Base-by-base conservation (phyloP, 768 basidiomycete genomes). In the Pisolithus albus region DNA sequence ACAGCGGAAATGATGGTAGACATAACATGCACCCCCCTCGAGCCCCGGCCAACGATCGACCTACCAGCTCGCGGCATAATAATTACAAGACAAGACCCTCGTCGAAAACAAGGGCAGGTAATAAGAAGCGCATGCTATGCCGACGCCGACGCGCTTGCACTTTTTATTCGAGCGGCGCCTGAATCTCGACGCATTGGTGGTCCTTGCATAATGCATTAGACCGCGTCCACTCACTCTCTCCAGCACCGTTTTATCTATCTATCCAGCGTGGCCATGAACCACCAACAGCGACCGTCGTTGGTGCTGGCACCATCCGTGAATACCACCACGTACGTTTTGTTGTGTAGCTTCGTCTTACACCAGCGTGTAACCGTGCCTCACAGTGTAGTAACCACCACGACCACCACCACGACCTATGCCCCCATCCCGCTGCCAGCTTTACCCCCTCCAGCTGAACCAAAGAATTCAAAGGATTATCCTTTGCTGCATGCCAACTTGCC, bases 341-440 rank as follows among this genome's bases (percentile, higher is more conserved):
- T 46, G 26, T 46, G 30, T 30, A 8, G 8, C 30, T 13, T 23
- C 21, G 52, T 43, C 53, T 39, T 41, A 37, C 50, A 51, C 53
- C 65, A 52, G 61, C 64, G 64, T 55, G 60, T 58, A 53, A 51
- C 46, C 57, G 53, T 37, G 40, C 53, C 56, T 39, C 58, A 36
- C 63, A 92, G 90, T 49, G 88, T 92, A 60, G 85, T 89, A 59
- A 92, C 90, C 46, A 92, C 87, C n/a, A 92, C 91, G 1, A 90
- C 88, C 0, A 92, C 91, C 2, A 92, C 90, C 1, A 92, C 91
- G 2, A 82, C 85, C 10, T 91, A 92, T 71, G 85, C 90, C 50
- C 90, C 90, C n/a, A 90, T 92, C 56, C 84, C 81, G 37, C 66
- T 92, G 2, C 90, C 90, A 1, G 70, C 84, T 7, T 69, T 92